Percentiles rank a stretch among this genome's conserved stretches.
Conservation (phyloP, 2,329 filamentous ascomycete species). For the Leptographium wingfieldii region DNA sequence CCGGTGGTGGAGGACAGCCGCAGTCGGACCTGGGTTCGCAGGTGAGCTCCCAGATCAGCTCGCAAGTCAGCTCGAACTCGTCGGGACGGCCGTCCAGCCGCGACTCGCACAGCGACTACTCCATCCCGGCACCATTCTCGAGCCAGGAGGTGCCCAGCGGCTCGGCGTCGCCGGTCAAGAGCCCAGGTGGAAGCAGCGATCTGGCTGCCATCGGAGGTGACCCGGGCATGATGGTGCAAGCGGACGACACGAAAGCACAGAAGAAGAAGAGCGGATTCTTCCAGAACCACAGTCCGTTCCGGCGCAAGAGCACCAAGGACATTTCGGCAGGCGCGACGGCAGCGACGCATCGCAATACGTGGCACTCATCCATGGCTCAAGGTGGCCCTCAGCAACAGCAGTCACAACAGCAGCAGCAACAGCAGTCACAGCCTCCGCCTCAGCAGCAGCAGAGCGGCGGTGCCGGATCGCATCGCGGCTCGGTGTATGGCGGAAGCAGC, state of each 20-base stretch:
- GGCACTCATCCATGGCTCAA: constrained; percentile 28
- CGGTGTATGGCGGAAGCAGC: constrained; percentile 5
- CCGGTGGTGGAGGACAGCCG: constrained; percentile 12
- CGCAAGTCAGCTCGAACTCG: constrained; percentile 27
- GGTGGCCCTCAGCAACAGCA: constrained; percentile 5
- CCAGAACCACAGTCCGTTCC: constrained; percentile 83
- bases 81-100: constrained; percentile 68
- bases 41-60: constrained; percentile 34
- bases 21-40: constrained; percentile 23
- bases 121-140: constrained; percentile 77
- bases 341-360: constrained; percentile 42
- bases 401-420: constrained; percentile 8
- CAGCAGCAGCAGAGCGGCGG: not conserved
- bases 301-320: constrained; percentile 80
- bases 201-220: not conserved
- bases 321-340: constrained; percentile 23
- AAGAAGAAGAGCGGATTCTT: constrained; percentile 79
- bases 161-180: constrained; percentile 59
- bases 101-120: constrained; percentile 84
- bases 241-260: constrained; percentile 52
- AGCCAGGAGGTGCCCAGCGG: constrained; percentile 67
- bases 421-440: constrained; percentile 5
- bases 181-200: not conserved
- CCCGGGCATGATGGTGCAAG: constrained; percentile 25
- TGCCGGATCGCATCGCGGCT: not conserved